Conservation (phyloP, 176 grass and related monocot genomes). For the Avena insularis region DNA sequence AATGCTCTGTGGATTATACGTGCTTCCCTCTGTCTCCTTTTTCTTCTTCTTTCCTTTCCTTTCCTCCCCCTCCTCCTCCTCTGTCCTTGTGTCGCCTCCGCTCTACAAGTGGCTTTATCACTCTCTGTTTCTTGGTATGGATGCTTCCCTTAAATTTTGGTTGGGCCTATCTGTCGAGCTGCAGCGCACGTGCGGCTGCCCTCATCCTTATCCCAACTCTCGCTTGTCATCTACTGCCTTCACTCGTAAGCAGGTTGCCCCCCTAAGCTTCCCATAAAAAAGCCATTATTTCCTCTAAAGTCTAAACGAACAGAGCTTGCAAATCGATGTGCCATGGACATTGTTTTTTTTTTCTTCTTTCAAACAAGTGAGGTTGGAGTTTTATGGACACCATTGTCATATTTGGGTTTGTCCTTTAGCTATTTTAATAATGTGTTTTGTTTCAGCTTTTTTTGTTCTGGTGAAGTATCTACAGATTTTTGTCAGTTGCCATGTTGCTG, state of each 20-base stretch:
- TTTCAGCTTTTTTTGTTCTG: not conserved
- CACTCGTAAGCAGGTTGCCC: slow-evolving; percentile 10
- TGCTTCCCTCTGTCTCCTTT: not conserved
- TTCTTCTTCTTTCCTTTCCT: slow-evolving; percentile 13
- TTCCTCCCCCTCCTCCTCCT: slow-evolving; percentile 19
- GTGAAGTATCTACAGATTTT: not conserved
- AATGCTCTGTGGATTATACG: slow-evolving; percentile 41
- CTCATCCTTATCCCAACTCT: slow-evolving; percentile 54
- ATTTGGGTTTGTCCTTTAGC: not conserved
- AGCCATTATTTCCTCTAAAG: not conserved
- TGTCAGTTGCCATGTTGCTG: slow-evolving; percentile 47
- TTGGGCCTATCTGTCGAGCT: slow-evolving; percentile 54
- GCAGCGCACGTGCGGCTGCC: slow-evolving; percentile 53
- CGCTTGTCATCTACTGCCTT: slow-evolving; percentile 6
- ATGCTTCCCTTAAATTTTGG: slow-evolving; percentile 41
- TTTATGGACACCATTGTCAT: not conserved
- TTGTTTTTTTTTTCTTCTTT: not conserved
- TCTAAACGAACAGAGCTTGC: not conserved
- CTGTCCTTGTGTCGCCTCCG: not conserved
- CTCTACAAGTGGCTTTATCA: slow-evolving; percentile 50
- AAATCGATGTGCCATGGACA: not conserved
- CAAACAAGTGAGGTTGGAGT: not conserved
- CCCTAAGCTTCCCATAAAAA: slow-evolving; percentile 4
- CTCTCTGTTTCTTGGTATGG: slow-evolving; percentile 28
- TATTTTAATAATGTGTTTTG: not conserved